phyloP scores from a whole-genome alignment of 2,329 filamentous ascomycete genomes.

The Talaromyces marneffei region DNA sequence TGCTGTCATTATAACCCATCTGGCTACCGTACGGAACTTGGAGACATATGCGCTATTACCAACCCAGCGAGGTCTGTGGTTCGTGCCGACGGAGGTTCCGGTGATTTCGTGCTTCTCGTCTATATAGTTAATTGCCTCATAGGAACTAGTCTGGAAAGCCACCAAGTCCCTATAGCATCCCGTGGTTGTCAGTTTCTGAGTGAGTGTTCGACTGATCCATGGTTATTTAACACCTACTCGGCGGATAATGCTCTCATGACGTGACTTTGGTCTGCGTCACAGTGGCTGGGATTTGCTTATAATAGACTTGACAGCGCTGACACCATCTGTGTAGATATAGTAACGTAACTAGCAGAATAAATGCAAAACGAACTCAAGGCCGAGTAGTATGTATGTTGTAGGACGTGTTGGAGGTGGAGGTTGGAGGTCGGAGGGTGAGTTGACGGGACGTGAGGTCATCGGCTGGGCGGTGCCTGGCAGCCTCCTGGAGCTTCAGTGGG shows the following conservation, averaged over 20 bases:
- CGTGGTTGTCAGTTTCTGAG: neutral
- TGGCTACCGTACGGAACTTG: neutral
- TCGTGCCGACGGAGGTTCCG: neutral
- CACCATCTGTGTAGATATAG: neutral
- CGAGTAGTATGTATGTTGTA: neutral
- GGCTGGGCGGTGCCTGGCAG: neutral
- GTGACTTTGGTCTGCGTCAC: neutral
- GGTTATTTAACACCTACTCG: neutral
- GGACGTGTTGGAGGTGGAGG: neutral
- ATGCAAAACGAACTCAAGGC: neutral
- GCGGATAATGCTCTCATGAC: neutral
- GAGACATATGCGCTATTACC: neutral
- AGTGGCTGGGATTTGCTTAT: neutral
- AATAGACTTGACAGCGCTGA: neutral
- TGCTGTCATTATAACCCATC: slow-evolving; percentile 1
- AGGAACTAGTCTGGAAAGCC: neutral
- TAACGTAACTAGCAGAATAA: neutral
- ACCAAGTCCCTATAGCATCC: neutral
- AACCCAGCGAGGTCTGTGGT: neutral
- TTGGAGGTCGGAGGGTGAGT: neutral
- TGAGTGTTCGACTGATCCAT: neutral
- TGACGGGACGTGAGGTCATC: neutral
- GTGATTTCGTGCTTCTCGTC: neutral
- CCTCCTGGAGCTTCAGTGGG: neutral
- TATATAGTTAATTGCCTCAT: neutral